These are phyloP conservation scores for Lathyrus aphaca DNA, from an alignment of 306 rosid species.

Conservation along the genomic window DNA sequence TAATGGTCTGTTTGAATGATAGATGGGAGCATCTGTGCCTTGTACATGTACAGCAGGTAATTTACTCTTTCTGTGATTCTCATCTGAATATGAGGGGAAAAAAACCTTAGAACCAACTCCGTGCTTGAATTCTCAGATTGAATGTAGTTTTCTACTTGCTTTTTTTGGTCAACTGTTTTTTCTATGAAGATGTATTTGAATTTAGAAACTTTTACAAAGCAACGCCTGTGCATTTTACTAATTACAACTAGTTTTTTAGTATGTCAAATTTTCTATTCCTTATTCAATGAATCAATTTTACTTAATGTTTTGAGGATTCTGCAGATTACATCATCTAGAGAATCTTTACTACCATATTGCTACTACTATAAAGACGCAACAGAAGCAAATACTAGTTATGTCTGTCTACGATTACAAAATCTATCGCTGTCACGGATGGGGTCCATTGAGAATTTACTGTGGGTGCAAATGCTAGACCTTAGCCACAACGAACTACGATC, in stretches of 20 bases:
- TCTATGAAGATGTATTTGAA: neutral
- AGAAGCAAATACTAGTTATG: slow-evolving; percentile 42
- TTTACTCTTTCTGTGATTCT: slow-evolving; percentile 19
- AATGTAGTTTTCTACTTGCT: slow-evolving; percentile 6
- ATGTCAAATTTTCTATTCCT: slow-evolving; percentile 26
- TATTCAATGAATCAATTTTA: neutral
- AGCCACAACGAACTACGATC: slow-evolving; percentile 83
- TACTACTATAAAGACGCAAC: slow-evolving; percentile 45
- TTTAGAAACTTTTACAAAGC: slow-evolving; percentile 17
- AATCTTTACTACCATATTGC: slow-evolving; percentile 64
- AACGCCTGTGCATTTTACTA: slow-evolving; percentile 12
- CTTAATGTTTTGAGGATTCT: slow-evolving; percentile 14
- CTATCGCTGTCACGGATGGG: slow-evolving; percentile 79
- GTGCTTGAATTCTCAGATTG: slow-evolving; percentile 18
- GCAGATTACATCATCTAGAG: slow-evolving; percentile 71
- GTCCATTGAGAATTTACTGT: slow-evolving; percentile 59
- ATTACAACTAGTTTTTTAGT: slow-evolving; percentile 5
- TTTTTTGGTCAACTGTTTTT: neutral
- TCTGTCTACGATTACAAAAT: slow-evolving; percentile 66
- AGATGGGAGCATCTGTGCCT: neutral
- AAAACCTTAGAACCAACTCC: slow-evolving; percentile 15
- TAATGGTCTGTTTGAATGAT: neutral
- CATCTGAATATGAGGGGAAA: neutral
- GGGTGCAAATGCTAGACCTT: slow-evolving; percentile 93
- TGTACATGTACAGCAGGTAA: slow-evolving; percentile 14